Percentiles rank a stretch among this genome's conserved stretches.
These are phyloP conservation scores for Penicillium fuscoglaucum DNA, from an alignment of 2,329 filamentous ascomycete species.

Conservation along the genomic window DNA sequence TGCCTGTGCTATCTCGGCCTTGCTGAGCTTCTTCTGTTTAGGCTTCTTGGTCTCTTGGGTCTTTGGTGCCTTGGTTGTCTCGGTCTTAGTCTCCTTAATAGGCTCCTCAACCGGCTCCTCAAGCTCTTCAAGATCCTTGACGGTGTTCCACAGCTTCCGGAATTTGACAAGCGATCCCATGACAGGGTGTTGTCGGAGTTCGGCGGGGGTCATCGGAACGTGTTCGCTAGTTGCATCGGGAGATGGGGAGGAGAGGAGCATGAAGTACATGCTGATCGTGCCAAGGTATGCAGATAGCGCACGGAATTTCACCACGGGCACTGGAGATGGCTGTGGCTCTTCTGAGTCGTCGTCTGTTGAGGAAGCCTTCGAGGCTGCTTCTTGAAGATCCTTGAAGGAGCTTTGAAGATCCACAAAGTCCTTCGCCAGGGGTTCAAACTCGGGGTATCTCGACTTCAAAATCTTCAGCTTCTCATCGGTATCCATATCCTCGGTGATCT, in stretches of 20 bases:
- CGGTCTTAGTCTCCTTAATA: constrained; percentile 19
- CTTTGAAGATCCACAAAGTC: constrained; percentile 74
- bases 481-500: constrained; percentile 77
- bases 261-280: constrained; percentile 89
- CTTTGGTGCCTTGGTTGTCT: constrained; percentile 28
- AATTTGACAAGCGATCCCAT: constrained; percentile 83
- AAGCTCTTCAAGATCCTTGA: constrained; percentile 63
- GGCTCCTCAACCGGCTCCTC: constrained; percentile 23
- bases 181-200: constrained; percentile 84
- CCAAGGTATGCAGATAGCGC: constrained; percentile 84
- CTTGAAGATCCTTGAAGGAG: constrained; percentile 58
- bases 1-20: constrained; percentile 55
- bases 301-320: constrained; percentile 72
- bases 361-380: constrained; percentile 60
- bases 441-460: constrained; percentile 79
- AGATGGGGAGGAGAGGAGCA: constrained; percentile 79
- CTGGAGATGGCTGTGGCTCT: constrained; percentile 48
- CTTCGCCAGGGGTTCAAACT: constrained; percentile 81
- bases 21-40: constrained; percentile 48
- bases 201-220: constrained; percentile 69
- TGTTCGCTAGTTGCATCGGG: constrained; percentile 56
- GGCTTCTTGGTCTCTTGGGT: constrained; percentile 40
- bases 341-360: constrained; percentile 29
- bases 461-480: constrained; percentile 73
- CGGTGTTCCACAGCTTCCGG: constrained; percentile 74